Evolutionary conservation across 106 monocot species (phyloP), one percentile per base, ranked within the genome.

Genomic region (Dendrobium huoshanense): DNA sequence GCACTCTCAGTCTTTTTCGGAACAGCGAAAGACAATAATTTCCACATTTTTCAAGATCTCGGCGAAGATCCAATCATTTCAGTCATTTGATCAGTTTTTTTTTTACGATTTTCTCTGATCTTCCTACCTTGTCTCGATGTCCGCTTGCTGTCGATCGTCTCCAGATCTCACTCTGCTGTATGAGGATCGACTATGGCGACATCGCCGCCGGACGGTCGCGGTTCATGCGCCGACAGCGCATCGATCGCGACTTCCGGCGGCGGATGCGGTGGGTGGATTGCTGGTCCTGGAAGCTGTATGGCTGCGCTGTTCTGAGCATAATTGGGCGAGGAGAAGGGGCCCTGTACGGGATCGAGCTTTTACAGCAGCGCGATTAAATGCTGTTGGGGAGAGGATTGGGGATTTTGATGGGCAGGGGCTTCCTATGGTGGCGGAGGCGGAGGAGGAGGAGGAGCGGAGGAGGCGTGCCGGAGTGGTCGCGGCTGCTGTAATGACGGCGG

Each of bases 401-500:
- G 84, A 64, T 11, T 82, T 67, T 43, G 87, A 77, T 20, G 81
- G 79, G 49, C 82, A 27, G 72, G 80, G 43, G 77, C 33, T 17
- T 70, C 70, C 70, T 37, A 8, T 70, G 25, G 16, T n/a, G 77
- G 77, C 64, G 24, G 84, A 29, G 7, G 85, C n/a, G 51, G 87
- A 47, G 56, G 85, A 78, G 67, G 84, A 29, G 77, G 82, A 45
- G 79, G 51, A 25, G 78, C 64, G 79, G 85, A 72, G 82, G 73
- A 77, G 77, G 80, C 85, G 74, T 59, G 82, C 51, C 82, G 83
- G 86, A 82, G 85, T 95, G 83, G 81, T 77, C 24, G 55, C 67
- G 33, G 96, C 92, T 51, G 90, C 96, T 20, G 90, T 83, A 77
- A 76, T 80, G 79, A 94, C 94, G 77, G 92, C 86, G 55, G 83